A percentile compares a stretch with the other conserved stretches of the same genome.
phyloP scores from a whole-genome alignment of 1,284 basidiomycete species.

The Leccinum pseudoinsigne region DNA sequence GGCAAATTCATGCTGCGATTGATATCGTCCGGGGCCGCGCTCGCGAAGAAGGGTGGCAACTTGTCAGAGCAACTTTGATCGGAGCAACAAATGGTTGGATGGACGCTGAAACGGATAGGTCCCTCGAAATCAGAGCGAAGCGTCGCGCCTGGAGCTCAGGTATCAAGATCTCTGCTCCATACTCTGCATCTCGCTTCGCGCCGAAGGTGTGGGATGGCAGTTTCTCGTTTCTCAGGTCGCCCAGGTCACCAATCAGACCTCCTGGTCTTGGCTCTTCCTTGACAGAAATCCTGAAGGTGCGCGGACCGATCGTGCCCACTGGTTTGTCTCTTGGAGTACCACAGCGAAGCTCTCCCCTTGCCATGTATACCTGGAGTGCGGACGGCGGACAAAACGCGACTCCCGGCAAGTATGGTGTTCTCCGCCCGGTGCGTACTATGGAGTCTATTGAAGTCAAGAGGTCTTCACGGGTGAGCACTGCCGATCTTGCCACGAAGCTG shows the following conservation, averaged over 20 bases:
- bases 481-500: conserved; percentile 22
- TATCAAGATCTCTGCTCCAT: conserved; percentile 30
- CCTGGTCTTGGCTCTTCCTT: conserved; percentile 23
- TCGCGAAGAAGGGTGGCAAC: conserved; percentile 31
- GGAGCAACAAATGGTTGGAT: conserved; percentile 28
- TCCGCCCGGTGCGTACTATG: conserved; percentile 13
- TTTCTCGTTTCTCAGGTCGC: conserved; percentile 1
- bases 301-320: conserved; percentile 30
- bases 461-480: conserved; percentile 23
- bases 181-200: conserved; percentile 7
- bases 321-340: conserved; percentile 32
- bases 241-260: conserved; percentile 12
- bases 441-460: conserved; percentile 22
- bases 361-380: conserved; percentile 21
- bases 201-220: conserved; percentile 22
- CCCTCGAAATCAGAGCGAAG: conserved; percentile 32
- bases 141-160: conserved; percentile 36
- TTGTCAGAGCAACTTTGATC: conserved; percentile 22
- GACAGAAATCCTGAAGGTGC: conserved; percentile 1
- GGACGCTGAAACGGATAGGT: conserved; percentile 26
- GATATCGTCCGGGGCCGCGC: conserved; percentile 30
- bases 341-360: conserved; percentile 27
- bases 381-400: conserved; percentile 6
- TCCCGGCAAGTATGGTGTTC: conserved; percentile 16
- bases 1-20: conserved; percentile 23